phyloP scores from a whole-genome alignment of 75 land plant species.

The Cunninghamia lanceolata region DNA sequence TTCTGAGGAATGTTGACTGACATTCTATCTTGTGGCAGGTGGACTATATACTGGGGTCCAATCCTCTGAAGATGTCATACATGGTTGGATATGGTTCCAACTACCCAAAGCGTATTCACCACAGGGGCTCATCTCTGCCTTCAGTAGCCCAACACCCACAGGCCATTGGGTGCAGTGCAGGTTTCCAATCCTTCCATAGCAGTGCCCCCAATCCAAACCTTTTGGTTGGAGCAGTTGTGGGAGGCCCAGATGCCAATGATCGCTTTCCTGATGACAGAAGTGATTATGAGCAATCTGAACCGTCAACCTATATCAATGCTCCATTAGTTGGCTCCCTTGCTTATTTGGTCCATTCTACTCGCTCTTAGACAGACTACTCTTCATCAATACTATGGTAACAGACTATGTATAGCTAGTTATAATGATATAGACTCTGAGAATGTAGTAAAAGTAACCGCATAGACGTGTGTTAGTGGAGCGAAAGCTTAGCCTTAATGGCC shows the following conservation, averaged over 20 bases:
- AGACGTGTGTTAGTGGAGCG: too few relatives aligned
- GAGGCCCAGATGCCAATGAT: slow-evolving; percentile 76
- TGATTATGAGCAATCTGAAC: slow-evolving; percentile 75
- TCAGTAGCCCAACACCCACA: slow-evolving; percentile 46
- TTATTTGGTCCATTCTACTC: slow-evolving; percentile 62
- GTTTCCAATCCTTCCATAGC: slow-evolving; percentile 45
- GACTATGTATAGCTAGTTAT: neutral
- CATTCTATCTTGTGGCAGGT: slow-evolving; percentile 40
- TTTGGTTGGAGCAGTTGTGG: slow-evolving; percentile 75
- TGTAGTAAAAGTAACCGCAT: too few relatives aligned
- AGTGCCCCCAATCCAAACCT: slow-evolving; percentile 72
- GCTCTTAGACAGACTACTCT: neutral
- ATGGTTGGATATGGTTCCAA: slow-evolving; percentile 89
- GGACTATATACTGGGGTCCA: slow-evolving; percentile 84
- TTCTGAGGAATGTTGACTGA: neutral
- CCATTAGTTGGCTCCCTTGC: slow-evolving; percentile 86
- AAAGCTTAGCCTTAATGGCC: too few relatives aligned
- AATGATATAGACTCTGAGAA: neutral
- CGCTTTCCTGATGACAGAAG: slow-evolving; percentile 56
- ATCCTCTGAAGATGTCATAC: slow-evolving; percentile 84
- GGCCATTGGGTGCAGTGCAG: slow-evolving; percentile 58
- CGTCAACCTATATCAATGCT: slow-evolving; percentile 86
- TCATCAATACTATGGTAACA: neutral
- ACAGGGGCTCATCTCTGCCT: slow-evolving; percentile 84
- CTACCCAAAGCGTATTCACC: slow-evolving; percentile 82